A percentile compares a stretch with the other conserved stretches of the same genome.
Evolutionary conservation across 2,329 filamentous ascomycete genomes (phyloP).

Genomic region (Exserohilum turcica): DNA sequence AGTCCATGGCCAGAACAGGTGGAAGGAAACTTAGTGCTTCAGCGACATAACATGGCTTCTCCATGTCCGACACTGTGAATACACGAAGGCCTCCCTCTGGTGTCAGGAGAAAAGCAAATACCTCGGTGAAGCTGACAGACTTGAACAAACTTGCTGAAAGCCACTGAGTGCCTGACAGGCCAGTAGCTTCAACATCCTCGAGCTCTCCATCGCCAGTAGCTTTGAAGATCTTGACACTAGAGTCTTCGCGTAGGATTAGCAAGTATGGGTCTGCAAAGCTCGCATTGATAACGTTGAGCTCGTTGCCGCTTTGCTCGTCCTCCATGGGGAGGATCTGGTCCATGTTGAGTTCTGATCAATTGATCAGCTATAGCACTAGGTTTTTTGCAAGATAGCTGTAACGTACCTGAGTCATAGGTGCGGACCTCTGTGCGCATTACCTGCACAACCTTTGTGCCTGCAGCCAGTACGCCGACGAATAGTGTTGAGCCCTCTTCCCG

Average conservation of each 20-base stretch:
- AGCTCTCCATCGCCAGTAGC: conserved; percentile 83
- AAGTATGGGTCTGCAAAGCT: conserved; percentile 89
- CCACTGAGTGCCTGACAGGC: conserved; percentile 71
- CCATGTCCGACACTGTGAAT: conserved; percentile 75
- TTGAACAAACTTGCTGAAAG: conserved; percentile 80
- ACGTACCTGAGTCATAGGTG: conserved; percentile 84
- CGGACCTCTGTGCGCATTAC: conserved; percentile 84
- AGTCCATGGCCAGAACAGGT: conserved; percentile 73
- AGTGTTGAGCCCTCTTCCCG: conserved; percentile 84
- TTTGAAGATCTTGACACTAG: conserved; percentile 76
- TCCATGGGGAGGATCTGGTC: conserved; percentile 91
- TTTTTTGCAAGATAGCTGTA: neutral
- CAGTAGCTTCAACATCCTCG: conserved; percentile 74
- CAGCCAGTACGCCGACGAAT: conserved; percentile 82
- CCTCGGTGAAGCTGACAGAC: conserved; percentile 62
- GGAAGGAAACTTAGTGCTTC: conserved; percentile 80
- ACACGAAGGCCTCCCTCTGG: conserved; percentile 76
- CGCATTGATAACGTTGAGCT: conserved; percentile 76
- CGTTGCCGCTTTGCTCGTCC: conserved; percentile 78
- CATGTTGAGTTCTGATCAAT: conserved; percentile 72
- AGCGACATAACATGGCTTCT: conserved; percentile 72
- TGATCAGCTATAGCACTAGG: neutral
- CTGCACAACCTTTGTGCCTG: conserved; percentile 81
- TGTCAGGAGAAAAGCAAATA: conserved; percentile 78
- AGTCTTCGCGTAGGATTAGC: conserved; percentile 81